Evolutionary conservation across 805 yeast species (phyloP).

Genomic region (Ogataea thermomethanolica): DNA sequence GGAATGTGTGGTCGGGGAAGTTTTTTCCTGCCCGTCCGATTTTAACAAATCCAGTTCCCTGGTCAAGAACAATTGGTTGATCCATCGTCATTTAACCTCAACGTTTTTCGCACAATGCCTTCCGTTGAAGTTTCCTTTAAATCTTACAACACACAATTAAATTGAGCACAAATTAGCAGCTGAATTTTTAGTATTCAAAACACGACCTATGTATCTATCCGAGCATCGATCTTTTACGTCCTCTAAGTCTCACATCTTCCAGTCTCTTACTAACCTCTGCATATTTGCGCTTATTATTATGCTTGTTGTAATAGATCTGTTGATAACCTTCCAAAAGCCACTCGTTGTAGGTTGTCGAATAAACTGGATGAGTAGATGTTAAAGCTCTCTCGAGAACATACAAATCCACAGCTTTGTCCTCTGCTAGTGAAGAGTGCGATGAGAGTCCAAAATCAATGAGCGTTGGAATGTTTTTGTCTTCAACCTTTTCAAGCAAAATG

Average conservation of each 20-base stretch:
- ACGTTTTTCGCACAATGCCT: slow-evolving; percentile 7
- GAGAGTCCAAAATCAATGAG: slow-evolving; percentile 92
- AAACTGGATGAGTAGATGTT: slow-evolving; percentile 81
- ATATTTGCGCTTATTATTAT: slow-evolving; percentile 38
- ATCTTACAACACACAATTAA: slow-evolving; percentile 10
- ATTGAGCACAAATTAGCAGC: not conserved
- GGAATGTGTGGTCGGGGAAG: slow-evolving; percentile 95
- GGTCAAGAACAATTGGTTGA: slow-evolving; percentile 73
- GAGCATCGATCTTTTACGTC: slow-evolving; percentile 91
- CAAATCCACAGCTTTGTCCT: slow-evolving; percentile 95
- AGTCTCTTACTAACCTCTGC: slow-evolving; percentile 61
- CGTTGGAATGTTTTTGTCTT: slow-evolving; percentile 40
- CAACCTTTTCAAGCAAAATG: slow-evolving; percentile 47
- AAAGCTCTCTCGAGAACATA: slow-evolving; percentile 93
- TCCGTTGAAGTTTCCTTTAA: slow-evolving; percentile 1
- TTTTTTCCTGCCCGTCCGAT: slow-evolving; percentile 96
- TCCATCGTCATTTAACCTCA: slow-evolving; percentile 22
- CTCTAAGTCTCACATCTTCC: slow-evolving; percentile 84
- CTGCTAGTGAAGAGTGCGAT: slow-evolving; percentile 67
- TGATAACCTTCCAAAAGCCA: slow-evolving; percentile 76
- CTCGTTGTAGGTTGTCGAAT: slow-evolving; percentile 56
- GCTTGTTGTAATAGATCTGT: slow-evolving; percentile 33
- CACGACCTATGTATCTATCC: slow-evolving; percentile 40
- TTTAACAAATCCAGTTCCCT: slow-evolving; percentile 98
- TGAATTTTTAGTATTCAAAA: not conserved